Percentiles rank a stretch among this genome's conserved stretches.
phyloP scores from a whole-genome alignment of 1,139 yeast genomes.

The Groenewaldozyma auringiensis region DNA sequence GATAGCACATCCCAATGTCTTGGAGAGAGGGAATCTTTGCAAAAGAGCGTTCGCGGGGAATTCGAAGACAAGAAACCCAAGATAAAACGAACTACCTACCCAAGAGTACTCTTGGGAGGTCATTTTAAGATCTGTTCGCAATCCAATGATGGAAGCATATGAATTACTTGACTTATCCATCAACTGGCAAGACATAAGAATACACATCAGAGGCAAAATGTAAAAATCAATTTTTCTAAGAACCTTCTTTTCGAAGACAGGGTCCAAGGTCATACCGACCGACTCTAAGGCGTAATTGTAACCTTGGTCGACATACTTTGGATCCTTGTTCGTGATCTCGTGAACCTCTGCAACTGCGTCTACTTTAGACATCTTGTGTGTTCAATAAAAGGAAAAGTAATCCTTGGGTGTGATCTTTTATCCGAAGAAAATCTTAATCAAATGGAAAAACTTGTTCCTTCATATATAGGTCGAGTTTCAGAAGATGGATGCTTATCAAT shows the following conservation, averaged over 20 bases:
- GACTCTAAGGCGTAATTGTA: slow-evolving; percentile 13
- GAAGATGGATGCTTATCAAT: too few species aligned
- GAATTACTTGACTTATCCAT: slow-evolving; percentile 58
- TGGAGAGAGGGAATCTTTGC: slow-evolving; percentile 39
- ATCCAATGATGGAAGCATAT: slow-evolving; percentile 54
- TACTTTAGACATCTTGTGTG: not conserved
- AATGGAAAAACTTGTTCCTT: too few species aligned
- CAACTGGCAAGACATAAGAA: slow-evolving; percentile 50
- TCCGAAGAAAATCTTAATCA: too few species aligned
- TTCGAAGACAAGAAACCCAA: slow-evolving; percentile 44
- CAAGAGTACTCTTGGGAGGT: slow-evolving; percentile 38
- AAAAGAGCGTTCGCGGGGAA: slow-evolving; percentile 43
- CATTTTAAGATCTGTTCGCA: slow-evolving; percentile 33
- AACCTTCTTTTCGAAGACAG: slow-evolving; percentile 31
- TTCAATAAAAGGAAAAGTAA: not conserved
- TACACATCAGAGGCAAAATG: slow-evolving; percentile 49
- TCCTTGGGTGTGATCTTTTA: too few species aligned
- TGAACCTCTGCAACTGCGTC: not conserved
- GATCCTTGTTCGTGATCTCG: not conserved
- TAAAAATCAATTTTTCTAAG: slow-evolving; percentile 48
- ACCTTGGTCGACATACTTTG: not conserved
- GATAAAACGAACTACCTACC: slow-evolving; percentile 49
- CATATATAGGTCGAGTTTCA: too few species aligned
- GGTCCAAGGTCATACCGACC: slow-evolving; percentile 18
- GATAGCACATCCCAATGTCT: slow-evolving; percentile 37